A percentile compares a stretch with the other conserved stretches of the same genome.
phyloP scores from a whole-genome alignment of 768 basidiomycete genomes.

The Boletus tomentosulus region DNA sequence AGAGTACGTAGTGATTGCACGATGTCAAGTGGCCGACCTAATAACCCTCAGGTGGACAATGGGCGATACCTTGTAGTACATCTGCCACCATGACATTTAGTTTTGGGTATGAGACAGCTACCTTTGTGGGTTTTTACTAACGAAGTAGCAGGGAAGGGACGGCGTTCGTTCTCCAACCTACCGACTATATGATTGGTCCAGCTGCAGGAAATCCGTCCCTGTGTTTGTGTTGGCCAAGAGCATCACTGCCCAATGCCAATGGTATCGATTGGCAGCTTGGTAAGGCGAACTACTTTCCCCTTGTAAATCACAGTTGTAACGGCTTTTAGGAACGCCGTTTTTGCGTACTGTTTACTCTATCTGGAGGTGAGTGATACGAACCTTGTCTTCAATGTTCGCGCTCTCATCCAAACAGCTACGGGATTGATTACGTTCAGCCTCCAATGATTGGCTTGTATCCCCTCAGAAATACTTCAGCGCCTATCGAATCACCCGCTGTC shows the following conservation, averaged over 20 bases:
- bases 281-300: slow-evolving; percentile 19
- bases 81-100: slow-evolving; percentile 55
- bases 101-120: slow-evolving; percentile 52
- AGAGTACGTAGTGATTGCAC: slow-evolving; percentile 34
- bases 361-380: slow-evolving; percentile 50
- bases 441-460: slow-evolving; percentile 78
- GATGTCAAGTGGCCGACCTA: background rate
- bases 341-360: slow-evolving; percentile 74
- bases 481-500: slow-evolving; percentile 37
- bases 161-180: slow-evolving; percentile 61
- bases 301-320: background rate
- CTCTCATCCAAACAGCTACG: slow-evolving; percentile 46
- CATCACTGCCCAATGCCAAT: slow-evolving; percentile 59
- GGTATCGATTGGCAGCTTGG: slow-evolving; percentile 85
- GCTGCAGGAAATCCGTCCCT: slow-evolving; percentile 57
- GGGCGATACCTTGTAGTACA: slow-evolving; percentile 72
- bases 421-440: slow-evolving; percentile 68
- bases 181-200: slow-evolving; percentile 75
- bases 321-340: slow-evolving; percentile 52
- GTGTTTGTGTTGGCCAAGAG: slow-evolving; percentile 74
- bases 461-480: slow-evolving; percentile 43
- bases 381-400: background rate
- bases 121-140: background rate
- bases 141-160: slow-evolving; percentile 19
- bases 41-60: slow-evolving; percentile 50